Conservation (phyloP, 768 basidiomycete genomes). For the Lentinula aciculospora region DNA sequence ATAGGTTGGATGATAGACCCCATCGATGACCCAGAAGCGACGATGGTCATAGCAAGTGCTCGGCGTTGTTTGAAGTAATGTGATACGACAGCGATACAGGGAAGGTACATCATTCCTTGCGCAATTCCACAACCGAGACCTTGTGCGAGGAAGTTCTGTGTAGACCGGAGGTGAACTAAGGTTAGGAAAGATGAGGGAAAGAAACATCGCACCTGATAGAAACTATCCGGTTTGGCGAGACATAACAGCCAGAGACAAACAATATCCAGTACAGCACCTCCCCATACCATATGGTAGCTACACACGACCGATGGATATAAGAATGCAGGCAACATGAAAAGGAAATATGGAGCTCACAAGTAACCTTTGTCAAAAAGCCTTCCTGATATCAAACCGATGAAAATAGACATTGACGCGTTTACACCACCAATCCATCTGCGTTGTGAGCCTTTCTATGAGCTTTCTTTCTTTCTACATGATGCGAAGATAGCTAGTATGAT, state of each 20-base stretch:
- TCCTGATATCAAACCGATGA: conserved; percentile 34
- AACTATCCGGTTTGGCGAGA: conserved; percentile 37
- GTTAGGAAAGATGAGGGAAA: neutral
- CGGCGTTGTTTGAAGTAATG: conserved; percentile 47
- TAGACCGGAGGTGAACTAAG: neutral
- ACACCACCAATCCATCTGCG: conserved; percentile 23
- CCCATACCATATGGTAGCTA: conserved; percentile 3
- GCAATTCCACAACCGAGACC: conserved; percentile 53
- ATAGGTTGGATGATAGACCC: conserved; percentile 51
- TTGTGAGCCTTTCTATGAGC: neutral
- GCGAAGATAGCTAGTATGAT: neutral
- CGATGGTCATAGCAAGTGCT: conserved; percentile 50
- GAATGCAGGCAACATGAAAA: too few relatives aligned
- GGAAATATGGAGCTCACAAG: conserved; percentile 25
- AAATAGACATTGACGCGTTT: conserved; percentile 37
- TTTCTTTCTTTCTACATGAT: neutral
- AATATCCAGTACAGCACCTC: neutral
- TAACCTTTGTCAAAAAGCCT: conserved; percentile 42
- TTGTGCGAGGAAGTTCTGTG: conserved; percentile 42
- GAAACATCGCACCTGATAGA: conserved; percentile 30
- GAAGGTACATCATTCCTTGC: conserved; percentile 50
- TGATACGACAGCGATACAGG: conserved; percentile 43
- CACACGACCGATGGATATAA: too few relatives aligned
- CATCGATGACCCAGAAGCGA: conserved; percentile 39
- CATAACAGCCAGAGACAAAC: conserved; percentile 44